Evolutionary conservation across 305 asterid species (phyloP).

Genomic region (Nicotiana rustica): DNA sequence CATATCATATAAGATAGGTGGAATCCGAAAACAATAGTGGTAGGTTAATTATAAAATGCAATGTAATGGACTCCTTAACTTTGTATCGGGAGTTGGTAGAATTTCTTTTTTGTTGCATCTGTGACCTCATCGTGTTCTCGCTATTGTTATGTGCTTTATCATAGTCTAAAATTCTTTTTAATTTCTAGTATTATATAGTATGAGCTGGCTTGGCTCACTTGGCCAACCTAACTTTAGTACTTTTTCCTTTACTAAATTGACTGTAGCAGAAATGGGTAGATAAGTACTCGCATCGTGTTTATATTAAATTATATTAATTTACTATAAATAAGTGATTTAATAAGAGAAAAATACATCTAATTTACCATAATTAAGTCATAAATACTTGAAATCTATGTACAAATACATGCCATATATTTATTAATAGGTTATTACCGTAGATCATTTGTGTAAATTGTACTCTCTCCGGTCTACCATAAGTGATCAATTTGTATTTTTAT

Average conservation of each 20-base stretch:
- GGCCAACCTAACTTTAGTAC: slow-evolving; percentile 2
- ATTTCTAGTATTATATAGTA: background rate
- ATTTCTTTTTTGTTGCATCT: background rate
- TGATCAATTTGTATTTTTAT: too few relatives aligned
- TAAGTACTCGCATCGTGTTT: too few relatives aligned
- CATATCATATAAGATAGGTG: background rate
- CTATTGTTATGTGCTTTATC: background rate
- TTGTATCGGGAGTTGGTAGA: background rate
- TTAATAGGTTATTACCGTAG: background rate
- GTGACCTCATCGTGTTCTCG: background rate
- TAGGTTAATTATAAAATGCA: background rate
- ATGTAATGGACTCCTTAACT: background rate
- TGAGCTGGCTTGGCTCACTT: background rate
- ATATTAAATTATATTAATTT: too few relatives aligned
- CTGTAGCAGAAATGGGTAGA: background rate
- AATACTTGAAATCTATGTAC: too few relatives aligned
- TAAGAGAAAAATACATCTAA: too few relatives aligned
- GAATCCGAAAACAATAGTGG: background rate
- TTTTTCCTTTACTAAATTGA: background rate
- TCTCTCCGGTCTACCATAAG: too few relatives aligned
- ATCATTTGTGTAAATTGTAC: background rate
- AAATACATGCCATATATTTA: too few relatives aligned
- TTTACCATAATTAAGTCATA: too few relatives aligned
- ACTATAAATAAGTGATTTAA: too few relatives aligned
- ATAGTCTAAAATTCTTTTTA: background rate